Evolutionary conservation across 352 stramenopile species (phyloP), one percentile per base, ranked within the genome.

Genomic region (Albugo candida): DNA sequence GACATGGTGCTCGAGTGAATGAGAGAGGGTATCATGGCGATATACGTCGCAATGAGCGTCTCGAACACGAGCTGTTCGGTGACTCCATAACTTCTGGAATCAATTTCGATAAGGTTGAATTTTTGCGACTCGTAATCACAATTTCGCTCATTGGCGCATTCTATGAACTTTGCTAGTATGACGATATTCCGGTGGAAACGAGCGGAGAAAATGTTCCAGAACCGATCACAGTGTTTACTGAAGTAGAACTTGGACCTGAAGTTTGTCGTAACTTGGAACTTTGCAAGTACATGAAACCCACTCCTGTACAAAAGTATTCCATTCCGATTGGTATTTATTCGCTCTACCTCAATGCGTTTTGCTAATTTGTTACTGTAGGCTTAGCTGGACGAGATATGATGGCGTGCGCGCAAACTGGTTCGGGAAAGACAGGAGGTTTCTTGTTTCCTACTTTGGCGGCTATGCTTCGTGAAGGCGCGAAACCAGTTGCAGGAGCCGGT

Each of bases 231-330:
- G 64, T 77, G 37, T 98, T 97, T 64, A 65, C 68, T 4, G 59
- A 70, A 13, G 86, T 92, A 14, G 70, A 87, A 37, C 77, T 98
- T 14, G 87, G 88, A 41, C 76, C 93, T 6, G 84, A 95, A 53
- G 75, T 98, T 6, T 83, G 82, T 24, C 67, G 81, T 47, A 97
- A 97, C 64, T 53, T 95, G 38, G 65, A 92, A 40, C 66, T 95
- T 14, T 94, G 81, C 67, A 83, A 93, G 56, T 99, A 98, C 78
- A 57, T 47, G 39, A 96, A 92, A 59, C 95, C 96, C 18, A 99
- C 96, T 27, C 96, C 96, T 5, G 94, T 99, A 31, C 96, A 99
- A 59, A 99, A 98, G 72, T 98, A 98, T 73, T 97, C 84, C 47
- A 96, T 99, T 49, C 94, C 95, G 37, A 98, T 99, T 59, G 83